Evolutionary conservation across 805 yeast species (phyloP), one percentile per base, ranked within the genome.

Genomic region (Metschnikowia kunwiensis): DNA sequence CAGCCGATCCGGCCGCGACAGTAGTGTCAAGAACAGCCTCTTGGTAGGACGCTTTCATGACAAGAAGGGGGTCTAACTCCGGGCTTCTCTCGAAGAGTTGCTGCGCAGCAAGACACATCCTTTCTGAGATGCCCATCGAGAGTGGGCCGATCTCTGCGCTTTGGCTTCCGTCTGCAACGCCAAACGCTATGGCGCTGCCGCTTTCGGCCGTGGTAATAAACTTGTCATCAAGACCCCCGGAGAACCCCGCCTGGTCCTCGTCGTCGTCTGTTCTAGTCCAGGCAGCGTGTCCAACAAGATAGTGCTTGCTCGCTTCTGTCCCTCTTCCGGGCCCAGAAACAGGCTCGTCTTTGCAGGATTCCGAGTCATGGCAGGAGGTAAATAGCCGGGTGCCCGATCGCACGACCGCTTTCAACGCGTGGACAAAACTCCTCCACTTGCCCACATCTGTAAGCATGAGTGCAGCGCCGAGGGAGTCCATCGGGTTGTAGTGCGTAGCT

Each of bases 1-100:
- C 24, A 10, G 30, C 18, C 5, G 35, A 22, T 13, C 35, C 29
- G 9, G 24, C 24, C n/a, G 30, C 18, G 4, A 32, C 35, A 14
- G 14, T 5, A 7, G 24, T 15, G 14, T 32, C 29, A 8, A 19
- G 12, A 10, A 32, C n/a, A 4, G 35, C 17, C 19, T 32, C 11
- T 10, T 19, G 12, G 13, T 24, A 32, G 9, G 35, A 24, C 17
- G 13, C 9, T 25, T 19, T 32, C 30, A 32, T 32, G 11, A 32
- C 19, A 16, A 24, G 19, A 13, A 20, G 12, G 8, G 30, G 30
- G 19, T 19, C 25, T n/a, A 19, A 5, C 5, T 14, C n/a, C 11
- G 20, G 6, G 20, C n/a, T 10, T 15, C 16, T 27, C 9, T 16
- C 19, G 12, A 10, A 27, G 11, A 16, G 5, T 12, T 17, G 11